A percentile compares a stretch with the other conserved stretches of the same genome.
Conservation (phyloP, 257 asterid genomes). For the Nicotiana paniculata region DNA sequence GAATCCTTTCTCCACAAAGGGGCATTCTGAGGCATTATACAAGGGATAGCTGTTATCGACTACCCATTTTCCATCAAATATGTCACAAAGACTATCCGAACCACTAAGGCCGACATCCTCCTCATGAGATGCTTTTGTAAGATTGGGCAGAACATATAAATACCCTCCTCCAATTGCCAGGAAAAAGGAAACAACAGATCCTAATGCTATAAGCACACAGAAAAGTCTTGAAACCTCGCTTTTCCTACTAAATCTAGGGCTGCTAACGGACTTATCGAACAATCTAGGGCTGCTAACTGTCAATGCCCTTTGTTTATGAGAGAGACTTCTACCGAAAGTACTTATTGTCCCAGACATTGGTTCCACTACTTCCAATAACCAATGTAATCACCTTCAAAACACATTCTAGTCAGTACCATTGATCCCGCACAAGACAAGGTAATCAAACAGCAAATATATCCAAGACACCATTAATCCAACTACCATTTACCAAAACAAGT, state of each 20-base stretch:
- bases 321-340: conserved; percentile 41
- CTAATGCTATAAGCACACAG: conserved; percentile 27
- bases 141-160: conserved; percentile 60
- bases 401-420: neutral
- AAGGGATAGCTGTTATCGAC: conserved; percentile 45
- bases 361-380: conserved; percentile 20
- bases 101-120: conserved; percentile 17
- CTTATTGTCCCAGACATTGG: conserved; percentile 26
- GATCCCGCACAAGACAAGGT: neutral
- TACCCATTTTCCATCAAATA: conserved; percentile 67
- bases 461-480: neutral
- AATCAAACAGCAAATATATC: neutral
- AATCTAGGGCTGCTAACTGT: conserved; percentile 46
- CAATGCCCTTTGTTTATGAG: conserved; percentile 50
- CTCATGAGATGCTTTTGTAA: conserved; percentile 41
- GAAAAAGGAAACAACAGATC: conserved; percentile 46
- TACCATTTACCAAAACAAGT: neutral
- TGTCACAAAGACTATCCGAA: conserved; percentile 35
- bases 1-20: conserved; percentile 69
- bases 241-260: conserved; percentile 49
- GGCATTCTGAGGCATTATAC: conserved; percentile 75
- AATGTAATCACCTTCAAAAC: conserved; percentile 6
- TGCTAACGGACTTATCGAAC: conserved; percentile 18
- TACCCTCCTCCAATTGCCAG: conserved; percentile 51
- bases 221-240: conserved; percentile 32